Percentiles rank a stretch among this genome's conserved stretches.
Evolutionary conservation across 345 rosid genomes (phyloP).

Genomic region (Gossypium herbaceum): DNA sequence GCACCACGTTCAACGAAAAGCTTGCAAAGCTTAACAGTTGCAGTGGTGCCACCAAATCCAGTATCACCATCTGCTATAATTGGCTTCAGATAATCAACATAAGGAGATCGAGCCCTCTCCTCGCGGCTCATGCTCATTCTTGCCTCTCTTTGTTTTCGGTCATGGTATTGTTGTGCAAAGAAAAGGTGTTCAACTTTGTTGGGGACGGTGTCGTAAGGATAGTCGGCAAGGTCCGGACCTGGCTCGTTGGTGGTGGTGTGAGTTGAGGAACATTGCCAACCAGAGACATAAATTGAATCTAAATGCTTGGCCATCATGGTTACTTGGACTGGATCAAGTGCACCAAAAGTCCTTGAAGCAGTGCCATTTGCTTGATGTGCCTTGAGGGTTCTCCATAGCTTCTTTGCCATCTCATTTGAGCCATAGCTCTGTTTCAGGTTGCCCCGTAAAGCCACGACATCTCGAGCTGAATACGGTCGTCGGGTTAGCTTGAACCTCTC

Average conservation of each 20-base stretch:
- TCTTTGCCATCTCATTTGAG: constrained; percentile 81
- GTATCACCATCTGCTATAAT: constrained; percentile 98
- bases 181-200: constrained; percentile 94
- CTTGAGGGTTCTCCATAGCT: constrained; percentile 86
- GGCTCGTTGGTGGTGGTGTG: constrained; percentile 92
- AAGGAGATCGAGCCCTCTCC: constrained; percentile 78
- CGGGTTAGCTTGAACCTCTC: constrained; percentile 90
- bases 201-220: constrained; percentile 92
- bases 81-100: constrained; percentile 81
- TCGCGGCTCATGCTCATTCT: constrained; percentile 87
- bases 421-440: constrained; percentile 72
- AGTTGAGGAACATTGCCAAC: constrained; percentile 99
- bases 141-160: constrained; percentile 86
- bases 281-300: constrained; percentile 86
- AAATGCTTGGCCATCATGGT: constrained; percentile 96
- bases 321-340: constrained; percentile 91
- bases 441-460: constrained; percentile 82
- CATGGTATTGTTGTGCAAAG: constrained; percentile 92
- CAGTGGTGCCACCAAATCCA: constrained; percentile 89
- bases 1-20: constrained; percentile 94
- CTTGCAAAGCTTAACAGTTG: constrained; percentile 93
- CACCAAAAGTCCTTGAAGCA: constrained; percentile 88
- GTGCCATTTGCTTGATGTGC: constrained; percentile 83
- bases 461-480: constrained; percentile 80
- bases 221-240: constrained; percentile 94